Evolutionary conservation across 352 stramenopile genomes (phyloP), one percentile per base, ranked within the genome.

Genomic region (Hyaloperonospora brassicae): DNA sequence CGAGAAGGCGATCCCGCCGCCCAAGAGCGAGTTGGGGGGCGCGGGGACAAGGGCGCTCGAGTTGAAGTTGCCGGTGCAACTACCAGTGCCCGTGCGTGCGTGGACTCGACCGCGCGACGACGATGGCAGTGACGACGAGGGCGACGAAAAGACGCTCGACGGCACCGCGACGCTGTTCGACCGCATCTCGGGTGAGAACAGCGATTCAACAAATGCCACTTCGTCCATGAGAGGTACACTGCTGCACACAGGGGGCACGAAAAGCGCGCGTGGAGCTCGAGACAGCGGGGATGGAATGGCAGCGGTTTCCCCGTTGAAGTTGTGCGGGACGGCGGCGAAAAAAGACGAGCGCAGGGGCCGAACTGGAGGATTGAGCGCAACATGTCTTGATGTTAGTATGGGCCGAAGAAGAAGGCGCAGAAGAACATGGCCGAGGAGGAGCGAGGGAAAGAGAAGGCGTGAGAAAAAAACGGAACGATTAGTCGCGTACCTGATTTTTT

Each of bases 191-290:
- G 75, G 63, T 24, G 67, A 47, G 31, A 83, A 79, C 9, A 86
- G 66, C 59, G 75, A 86, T 65, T 86, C 70, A 34, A 86, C 70
- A 72, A 86, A 86, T 73, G 75, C 72, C 55, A 70, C 61, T 58
- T 82, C 75, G 56, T 86, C 75, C 72, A 86, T 86, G 53, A 44
- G 11, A 17, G 11, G 38, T 31, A 17, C 23, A 0, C 14, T n/a
- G 36, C 36, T 42, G 14, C 2, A 5, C 23, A 24, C 39, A 42
- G 36, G n/a, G 14, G n/a, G 36, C 11, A 42, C 2, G 36, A 21
- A 42, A 42, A 42, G n/a, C 11, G 36, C 14, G 10, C 52, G 45
- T 13, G 40, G 17, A 44, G 22, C 57, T 31, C 27, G 7, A 7
- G n/a, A n/a, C 27, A 31, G 7, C 3, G 27, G 7, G 7, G 27